phyloP scores from a whole-genome alignment of 2,329 filamentous ascomycete species.

The Aureobasidium melanogenum region DNA sequence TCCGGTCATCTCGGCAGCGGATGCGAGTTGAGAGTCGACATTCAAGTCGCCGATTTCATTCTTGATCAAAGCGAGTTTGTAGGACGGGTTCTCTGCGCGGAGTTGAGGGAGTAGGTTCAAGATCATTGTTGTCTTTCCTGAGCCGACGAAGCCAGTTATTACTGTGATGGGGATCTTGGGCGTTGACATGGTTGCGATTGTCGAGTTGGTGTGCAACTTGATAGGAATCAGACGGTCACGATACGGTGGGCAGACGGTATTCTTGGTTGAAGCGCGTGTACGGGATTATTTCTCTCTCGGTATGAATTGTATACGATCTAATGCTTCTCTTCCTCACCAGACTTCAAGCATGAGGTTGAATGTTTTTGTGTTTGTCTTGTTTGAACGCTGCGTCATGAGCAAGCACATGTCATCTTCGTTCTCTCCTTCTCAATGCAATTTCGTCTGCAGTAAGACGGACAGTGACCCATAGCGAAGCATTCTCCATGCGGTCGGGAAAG shows the following conservation, averaged over 20 bases:
- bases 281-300: background rate
- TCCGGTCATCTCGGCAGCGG: constrained; percentile 72
- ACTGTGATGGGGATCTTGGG: constrained; percentile 73
- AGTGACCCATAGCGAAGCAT: background rate
- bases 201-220: background rate
- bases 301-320: background rate
- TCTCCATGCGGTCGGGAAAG: background rate
- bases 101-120: constrained; percentile 91
- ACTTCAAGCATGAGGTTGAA: background rate
- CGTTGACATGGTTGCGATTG: background rate
- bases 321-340: background rate
- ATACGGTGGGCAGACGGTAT: too few relatives aligned
- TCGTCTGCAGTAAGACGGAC: background rate
- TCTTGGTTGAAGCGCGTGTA: background rate
- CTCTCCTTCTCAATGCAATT: background rate
- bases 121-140: constrained; percentile 92
- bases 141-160: constrained; percentile 90
- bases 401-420: background rate
- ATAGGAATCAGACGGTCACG: background rate
- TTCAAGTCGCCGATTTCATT: constrained; percentile 97
- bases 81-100: constrained; percentile 71
- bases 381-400: background rate
- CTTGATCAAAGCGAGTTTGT: constrained; percentile 89
- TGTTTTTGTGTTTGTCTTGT: constrained; percentile 10
- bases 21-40: constrained; percentile 84